These are phyloP conservation scores for Pachyrhizus erosus DNA, from an alignment of 306 rosid species.

Conservation along the genomic window DNA sequence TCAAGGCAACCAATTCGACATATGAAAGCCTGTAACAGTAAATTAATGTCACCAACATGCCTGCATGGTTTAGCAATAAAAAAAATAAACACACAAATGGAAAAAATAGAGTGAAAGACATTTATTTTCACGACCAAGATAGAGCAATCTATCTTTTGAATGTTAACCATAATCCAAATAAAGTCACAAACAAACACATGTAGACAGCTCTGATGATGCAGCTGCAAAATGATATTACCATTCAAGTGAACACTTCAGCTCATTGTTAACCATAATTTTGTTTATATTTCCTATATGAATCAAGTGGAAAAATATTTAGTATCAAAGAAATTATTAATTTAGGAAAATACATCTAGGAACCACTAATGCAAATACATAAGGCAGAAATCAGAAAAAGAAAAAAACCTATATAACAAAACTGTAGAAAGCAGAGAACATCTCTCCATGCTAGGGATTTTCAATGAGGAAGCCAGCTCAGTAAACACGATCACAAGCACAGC, in stretches of 20 bases:
- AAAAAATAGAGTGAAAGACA: background rate
- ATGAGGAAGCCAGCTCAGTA: conserved; percentile 39
- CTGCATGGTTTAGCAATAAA: background rate
- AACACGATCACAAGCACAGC: conserved; percentile 37
- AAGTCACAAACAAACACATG: background rate
- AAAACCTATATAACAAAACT: conserved; percentile 52
- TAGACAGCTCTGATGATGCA: conserved; percentile 27
- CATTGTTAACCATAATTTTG: conserved; percentile 34
- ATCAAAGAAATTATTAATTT: conserved; percentile 43
- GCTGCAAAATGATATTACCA: conserved; percentile 15
- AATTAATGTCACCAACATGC: background rate
- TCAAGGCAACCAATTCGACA: conserved; percentile 16
- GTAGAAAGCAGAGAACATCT: conserved; percentile 45
- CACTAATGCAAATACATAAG: conserved; percentile 49
- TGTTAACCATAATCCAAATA: background rate
- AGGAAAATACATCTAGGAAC: conserved; percentile 57
- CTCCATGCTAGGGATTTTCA: conserved; percentile 43
- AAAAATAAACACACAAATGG: background rate
- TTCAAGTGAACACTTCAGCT: conserved; percentile 32
- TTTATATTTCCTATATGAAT: conserved; percentile 58
- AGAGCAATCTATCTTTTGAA: conserved; percentile 20
- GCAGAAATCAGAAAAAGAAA: conserved; percentile 28
- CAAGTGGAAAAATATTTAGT: conserved; percentile 28
- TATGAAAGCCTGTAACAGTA: background rate
- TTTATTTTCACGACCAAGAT: background rate